Evolutionary conservation across 106 monocot species (phyloP).

Genomic region (Narthecium ossifragum): DNA sequence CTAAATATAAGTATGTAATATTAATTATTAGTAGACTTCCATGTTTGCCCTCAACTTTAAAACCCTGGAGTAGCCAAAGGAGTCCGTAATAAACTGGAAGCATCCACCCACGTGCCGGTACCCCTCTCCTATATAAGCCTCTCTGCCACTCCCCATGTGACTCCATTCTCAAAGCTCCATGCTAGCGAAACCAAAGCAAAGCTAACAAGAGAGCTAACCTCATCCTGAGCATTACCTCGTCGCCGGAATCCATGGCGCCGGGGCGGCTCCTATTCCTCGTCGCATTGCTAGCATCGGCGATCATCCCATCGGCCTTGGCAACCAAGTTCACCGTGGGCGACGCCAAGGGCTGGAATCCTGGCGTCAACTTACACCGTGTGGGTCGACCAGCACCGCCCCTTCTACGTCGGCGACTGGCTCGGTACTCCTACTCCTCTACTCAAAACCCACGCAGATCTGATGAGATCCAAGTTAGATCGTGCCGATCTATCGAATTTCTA

Average conservation of each 20-base stretch:
- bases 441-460: too few species aligned
- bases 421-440: slow-evolving; percentile 27
- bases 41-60: too few species aligned
- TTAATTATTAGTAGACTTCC: too few species aligned
- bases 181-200: background rate
- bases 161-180: background rate
- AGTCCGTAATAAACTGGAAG: too few species aligned
- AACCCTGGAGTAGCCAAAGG: too few species aligned
- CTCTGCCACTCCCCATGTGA: background rate
- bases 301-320: slow-evolving; percentile 11
- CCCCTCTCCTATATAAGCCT: background rate
- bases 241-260: background rate
- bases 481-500: too few species aligned
- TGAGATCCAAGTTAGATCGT: too few species aligned
- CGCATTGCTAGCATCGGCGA: background rate
- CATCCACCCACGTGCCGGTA: slow-evolving; percentile 3
- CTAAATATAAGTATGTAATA: too few species aligned
- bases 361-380: slow-evolving; percentile 90
- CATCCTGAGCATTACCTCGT: background rate
- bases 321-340: slow-evolving; percentile 65
- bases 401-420: slow-evolving; percentile 91
- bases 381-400: slow-evolving; percentile 67
- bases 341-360: slow-evolving; percentile 74
- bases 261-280: slow-evolving; percentile 6
- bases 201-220: background rate